Conservation (phyloP, 169 alveolate species). For the Neospora caninum region DNA sequence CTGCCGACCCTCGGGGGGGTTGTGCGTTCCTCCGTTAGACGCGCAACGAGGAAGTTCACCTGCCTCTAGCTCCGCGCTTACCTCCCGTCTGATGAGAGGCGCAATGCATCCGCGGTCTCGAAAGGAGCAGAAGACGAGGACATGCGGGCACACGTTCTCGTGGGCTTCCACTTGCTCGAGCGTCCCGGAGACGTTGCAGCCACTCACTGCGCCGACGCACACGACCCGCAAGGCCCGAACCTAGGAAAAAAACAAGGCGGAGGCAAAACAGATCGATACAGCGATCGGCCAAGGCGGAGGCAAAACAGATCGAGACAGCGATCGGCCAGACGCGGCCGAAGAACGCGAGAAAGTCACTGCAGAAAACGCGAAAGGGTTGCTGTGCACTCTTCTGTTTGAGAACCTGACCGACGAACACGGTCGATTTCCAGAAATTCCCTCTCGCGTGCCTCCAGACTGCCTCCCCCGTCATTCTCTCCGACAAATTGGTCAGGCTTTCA, state of each 20-base stretch:
- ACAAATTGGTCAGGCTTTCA: too few relatives aligned
- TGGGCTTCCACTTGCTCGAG: conserved; percentile 48
- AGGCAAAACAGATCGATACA: background rate
- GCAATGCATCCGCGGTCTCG: conserved; percentile 64
- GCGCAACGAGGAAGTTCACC: background rate
- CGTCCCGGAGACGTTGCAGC: conserved; percentile 57
- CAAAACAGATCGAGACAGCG: background rate
- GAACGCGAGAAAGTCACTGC: too few relatives aligned
- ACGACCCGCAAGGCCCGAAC: conserved; percentile 55
- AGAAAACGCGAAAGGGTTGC: too few relatives aligned
- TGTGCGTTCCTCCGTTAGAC: background rate
- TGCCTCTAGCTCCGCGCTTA: background rate
- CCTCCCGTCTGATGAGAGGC: conserved; percentile 57
- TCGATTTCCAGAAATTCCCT: too few relatives aligned
- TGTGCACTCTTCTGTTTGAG: too few relatives aligned
- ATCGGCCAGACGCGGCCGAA: too few relatives aligned
- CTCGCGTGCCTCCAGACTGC: too few relatives aligned
- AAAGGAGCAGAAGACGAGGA: conserved; percentile 55
- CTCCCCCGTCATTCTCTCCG: too few relatives aligned
- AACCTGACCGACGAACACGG: too few relatives aligned
- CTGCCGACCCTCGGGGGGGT: background rate
- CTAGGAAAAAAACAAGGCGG: background rate
- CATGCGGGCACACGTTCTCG: conserved; percentile 55
- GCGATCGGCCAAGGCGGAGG: background rate
- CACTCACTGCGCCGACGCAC: conserved; percentile 60